Percentiles rank a stretch among this genome's conserved stretches.
Evolutionary conservation across 306 rosid species (phyloP).

Genomic region (Ormosia semicastrata): DNA sequence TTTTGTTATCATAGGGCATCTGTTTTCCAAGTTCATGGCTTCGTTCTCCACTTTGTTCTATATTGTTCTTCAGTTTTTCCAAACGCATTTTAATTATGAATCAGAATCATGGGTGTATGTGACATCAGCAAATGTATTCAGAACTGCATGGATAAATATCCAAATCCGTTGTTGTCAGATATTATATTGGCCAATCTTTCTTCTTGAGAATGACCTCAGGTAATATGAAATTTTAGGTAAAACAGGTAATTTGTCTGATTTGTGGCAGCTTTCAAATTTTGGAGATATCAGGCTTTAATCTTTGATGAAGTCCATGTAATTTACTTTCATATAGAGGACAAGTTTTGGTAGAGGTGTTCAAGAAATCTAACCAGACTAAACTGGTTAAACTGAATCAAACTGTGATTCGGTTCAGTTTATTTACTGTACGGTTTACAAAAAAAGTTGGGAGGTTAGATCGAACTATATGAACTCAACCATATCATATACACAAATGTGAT

Average conservation of each 20-base stretch:
- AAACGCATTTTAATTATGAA: constrained; percentile 37
- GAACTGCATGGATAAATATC: constrained; percentile 59
- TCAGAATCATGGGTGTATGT: constrained; percentile 59
- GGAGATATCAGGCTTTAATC: background rate
- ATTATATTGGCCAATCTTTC: constrained; percentile 89
- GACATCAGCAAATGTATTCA: constrained; percentile 49
- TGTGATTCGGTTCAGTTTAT: constrained; percentile 20
- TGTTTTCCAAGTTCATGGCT: constrained; percentile 64
- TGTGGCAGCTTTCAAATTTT: constrained; percentile 23
- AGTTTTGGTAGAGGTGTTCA: constrained; percentile 10
- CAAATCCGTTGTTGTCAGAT: constrained; percentile 76
- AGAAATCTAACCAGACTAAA: constrained; percentile 10
- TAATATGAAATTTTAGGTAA: constrained; percentile 33
- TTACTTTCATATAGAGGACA: background rate
- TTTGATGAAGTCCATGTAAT: constrained; percentile 21
- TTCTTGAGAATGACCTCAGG: constrained; percentile 75
- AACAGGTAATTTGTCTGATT: constrained; percentile 2
- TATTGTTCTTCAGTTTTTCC: constrained; percentile 58
- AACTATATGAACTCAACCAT: constrained; percentile 9
- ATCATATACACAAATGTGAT: background rate
- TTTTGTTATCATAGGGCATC: constrained; percentile 48
- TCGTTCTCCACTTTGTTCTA: constrained; percentile 65
- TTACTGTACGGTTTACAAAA: background rate
- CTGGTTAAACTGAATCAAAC: constrained; percentile 3
- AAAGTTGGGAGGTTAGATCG: background rate